Base-by-base conservation (phyloP, 2,329 filamentous ascomycete genomes). In the Cladophialophora carrionii region DNA sequence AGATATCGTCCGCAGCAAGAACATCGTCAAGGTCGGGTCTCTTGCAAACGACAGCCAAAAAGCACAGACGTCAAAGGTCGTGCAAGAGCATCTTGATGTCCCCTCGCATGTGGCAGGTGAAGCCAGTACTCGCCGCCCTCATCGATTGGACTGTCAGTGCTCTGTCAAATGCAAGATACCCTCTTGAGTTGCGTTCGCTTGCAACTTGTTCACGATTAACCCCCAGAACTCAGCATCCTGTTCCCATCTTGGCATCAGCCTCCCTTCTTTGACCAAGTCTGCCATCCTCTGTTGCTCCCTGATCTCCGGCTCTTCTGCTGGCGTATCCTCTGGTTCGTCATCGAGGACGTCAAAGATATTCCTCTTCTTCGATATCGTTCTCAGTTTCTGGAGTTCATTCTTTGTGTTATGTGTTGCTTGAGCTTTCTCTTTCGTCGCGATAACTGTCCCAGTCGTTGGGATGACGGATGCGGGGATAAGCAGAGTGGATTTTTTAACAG, bases 111-210 rank as follows among this genome's bases (percentile, higher is more conserved):
- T 20, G 26, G 14, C 48, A 26, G 1, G 20, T 10, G 48, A 52
- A 52, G 9, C 48, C 24, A 24, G n/a, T n/a, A n/a, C n/a, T n/a
- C n/a, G n/a, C n/a, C n/a, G 20, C 12, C 12, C 14, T n/a, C 37
- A n/a, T 8, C 17, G 17, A 17, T 6, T 43, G n/a, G 37, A n/a
- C 17, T 43, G 37, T 62, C 43, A 60, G 14, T 34, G 52, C 49
- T 61, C 31, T 31, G 41, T 57, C 53, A 68, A 49, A 58, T 70
- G 64, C 61, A 77, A 83, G 5, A 83, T 74, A 31, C 78, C 78
- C 73, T 88, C 85, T 54, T 80, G 71, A 0, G 85, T 87, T 2
- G 85, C 86, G 76, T 87, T 88, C 1, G 87, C 81, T 46, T 86
- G 78, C 62, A 88, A 72, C 68, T 81, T 84, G 69, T 88, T 88